Evolutionary conservation across 768 basidiomycete species (phyloP), one percentile per base, ranked within the genome.

Genomic region (Suillus hirtellus): DNA sequence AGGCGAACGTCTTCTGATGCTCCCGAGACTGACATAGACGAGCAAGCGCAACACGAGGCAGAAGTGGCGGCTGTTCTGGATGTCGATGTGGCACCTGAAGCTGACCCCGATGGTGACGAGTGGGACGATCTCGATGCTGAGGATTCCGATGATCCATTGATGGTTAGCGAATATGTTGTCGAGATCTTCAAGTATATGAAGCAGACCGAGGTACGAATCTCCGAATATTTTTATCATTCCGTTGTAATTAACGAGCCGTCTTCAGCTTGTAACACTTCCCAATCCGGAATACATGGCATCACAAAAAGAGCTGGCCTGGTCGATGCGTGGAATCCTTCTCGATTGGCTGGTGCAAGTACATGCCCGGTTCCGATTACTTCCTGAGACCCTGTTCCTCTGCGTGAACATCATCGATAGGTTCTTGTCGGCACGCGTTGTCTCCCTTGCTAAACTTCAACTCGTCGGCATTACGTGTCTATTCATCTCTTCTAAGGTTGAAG

Each of bases 261-360:
- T 27, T 42, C 67, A 96, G 95, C 75, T 86, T 65, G 76, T 77
- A 11, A 95, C 91, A 0, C 89, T 95, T 76, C 93, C 96, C 2
- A 87, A 90, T 65, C 84, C 91, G 0, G 82, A 88, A 64, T 97
- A 96, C 75, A 96, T 97, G 91, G 79, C 85, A 14, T 82, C 75
- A 64, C 95, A 98, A 75, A 84, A 85, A 63, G 90, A 94, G 60
- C 82, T 97, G 35, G 88, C 87, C 15, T 96, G 94, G 94, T 86
- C 87, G 58, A 93, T 95, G 86, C 90, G 95, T 12, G 89, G 87
- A 9, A 86, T 95, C 58, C 86, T 98, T 19, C 86, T 92, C 66
- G 95, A 96, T 80, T 97, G 95, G 95, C 82, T 98, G 64, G 86
- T 97, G 66, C 92, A 95, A 76, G 89, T 96, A 17, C 96, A 97